Conservation (phyloP, 1,284 basidiomycete genomes). For the Tylopilus sp. region DNA sequence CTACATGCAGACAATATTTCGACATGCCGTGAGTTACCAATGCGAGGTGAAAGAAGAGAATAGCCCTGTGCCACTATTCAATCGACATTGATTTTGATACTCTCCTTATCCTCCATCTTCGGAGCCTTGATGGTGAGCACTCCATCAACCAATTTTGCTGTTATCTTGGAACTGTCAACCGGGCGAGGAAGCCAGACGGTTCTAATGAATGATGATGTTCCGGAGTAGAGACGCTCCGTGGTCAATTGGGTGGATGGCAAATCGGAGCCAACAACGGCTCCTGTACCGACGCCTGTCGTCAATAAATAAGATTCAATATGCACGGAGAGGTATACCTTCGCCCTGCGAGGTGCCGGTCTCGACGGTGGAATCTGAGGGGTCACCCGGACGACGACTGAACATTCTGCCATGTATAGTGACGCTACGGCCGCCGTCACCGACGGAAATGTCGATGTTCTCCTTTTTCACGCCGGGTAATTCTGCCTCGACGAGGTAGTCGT, state of each 20-base stretch:
- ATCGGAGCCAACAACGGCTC: conserved; percentile 32
- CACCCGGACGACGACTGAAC: conserved; percentile 28
- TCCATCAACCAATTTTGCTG: conserved; percentile 64
- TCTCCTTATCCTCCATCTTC: conserved; percentile 54
- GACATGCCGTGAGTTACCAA: not conserved
- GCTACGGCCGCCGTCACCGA: conserved; percentile 64
- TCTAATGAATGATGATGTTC: conserved; percentile 53
- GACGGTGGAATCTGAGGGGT: conserved; percentile 23
- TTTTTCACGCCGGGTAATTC: conserved; percentile 75
- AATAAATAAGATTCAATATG: not conserved
- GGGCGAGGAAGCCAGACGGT: conserved; percentile 66
- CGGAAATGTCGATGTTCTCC: conserved; percentile 65
- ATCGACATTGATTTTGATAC: conserved; percentile 25
- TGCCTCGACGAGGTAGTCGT: conserved; percentile 65
- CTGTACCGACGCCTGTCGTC: conserved; percentile 12
- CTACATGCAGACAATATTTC: not conserved
- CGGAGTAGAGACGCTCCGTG: conserved; percentile 54
- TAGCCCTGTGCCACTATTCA: conserved; percentile 1
- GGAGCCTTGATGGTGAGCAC: conserved; percentile 60
- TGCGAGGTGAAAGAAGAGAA: not conserved
- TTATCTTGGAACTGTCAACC: conserved; percentile 53
- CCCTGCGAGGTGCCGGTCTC: conserved; percentile 3
- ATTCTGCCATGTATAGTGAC: conserved; percentile 67
- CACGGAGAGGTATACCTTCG: conserved; percentile 14
- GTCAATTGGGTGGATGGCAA: conserved; percentile 46